Evolutionary conservation across 208 protist species (phyloP).

Genomic region (Leishmania martiniquensis): DNA sequence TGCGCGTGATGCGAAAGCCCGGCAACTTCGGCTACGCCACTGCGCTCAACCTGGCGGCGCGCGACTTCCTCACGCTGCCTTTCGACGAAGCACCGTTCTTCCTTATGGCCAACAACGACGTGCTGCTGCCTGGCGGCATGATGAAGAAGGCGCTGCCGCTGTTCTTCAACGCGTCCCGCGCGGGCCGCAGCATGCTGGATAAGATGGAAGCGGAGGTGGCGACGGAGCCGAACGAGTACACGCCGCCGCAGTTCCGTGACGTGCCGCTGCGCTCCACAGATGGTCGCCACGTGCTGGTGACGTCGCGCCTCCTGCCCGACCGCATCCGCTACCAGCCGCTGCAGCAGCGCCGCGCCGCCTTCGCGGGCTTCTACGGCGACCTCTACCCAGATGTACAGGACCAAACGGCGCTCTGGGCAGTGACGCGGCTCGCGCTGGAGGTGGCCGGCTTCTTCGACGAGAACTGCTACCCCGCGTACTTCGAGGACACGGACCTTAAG

Average conservation of each 20-base stretch:
- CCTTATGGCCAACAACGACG: constrained; percentile 13
- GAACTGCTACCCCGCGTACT: constrained; percentile 48
- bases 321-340: constrained; percentile 35
- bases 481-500: constrained; percentile 40
- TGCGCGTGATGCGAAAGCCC: constrained; percentile 26
- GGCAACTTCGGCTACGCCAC: constrained; percentile 19
- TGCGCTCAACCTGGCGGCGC: constrained; percentile 29
- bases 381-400: constrained; percentile 13
- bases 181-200: neutral
- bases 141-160: constrained; percentile 12
- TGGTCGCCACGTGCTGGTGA: constrained; percentile 22
- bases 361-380: constrained; percentile 1
- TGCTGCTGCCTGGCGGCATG: constrained; percentile 7
- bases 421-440: constrained; percentile 36
- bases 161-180: constrained; percentile 13
- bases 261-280: constrained; percentile 34
- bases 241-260: constrained; percentile 19
- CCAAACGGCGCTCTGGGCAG: constrained; percentile 12
- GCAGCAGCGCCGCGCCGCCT: neutral
- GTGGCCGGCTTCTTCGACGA: constrained; percentile 49
- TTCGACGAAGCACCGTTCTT: constrained; percentile 33
- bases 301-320: constrained; percentile 40
- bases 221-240: constrained; percentile 33
- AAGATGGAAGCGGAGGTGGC: constrained; percentile 20
- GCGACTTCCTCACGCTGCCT: constrained; percentile 19